Evolutionary conservation across 2,329 filamentous ascomycete genomes (phyloP), one percentile per base, ranked within the genome.

Genomic region (Plectosphaerella cucumerina): DNA sequence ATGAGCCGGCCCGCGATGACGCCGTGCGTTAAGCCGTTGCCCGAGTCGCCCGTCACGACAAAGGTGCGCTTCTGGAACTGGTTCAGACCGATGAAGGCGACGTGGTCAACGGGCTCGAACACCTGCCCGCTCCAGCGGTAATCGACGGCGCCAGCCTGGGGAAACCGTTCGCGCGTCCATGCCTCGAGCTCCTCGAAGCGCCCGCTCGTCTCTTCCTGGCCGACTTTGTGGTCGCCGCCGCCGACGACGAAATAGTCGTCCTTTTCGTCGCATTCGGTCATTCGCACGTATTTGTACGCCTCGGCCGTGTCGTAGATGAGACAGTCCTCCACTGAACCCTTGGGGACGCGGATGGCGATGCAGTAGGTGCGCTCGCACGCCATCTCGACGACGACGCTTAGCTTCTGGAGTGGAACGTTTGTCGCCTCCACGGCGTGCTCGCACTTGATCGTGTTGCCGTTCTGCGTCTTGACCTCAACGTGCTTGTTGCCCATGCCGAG

Each of bases 101-200:
- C 70, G 59, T 70, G 73, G 56, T 83, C 79, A 11, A 74, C 69
- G 0, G 78, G 77, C 53, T 83, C 78, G 56, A 76, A 74, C 42
- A 83, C 70, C 62, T 84, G 80, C 0, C 80, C 79, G 33, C 74
- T 79, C 79, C 79, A 83, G 18, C 67, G 67, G 65, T 81, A 83
- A 53, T 82, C 80, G 8, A 77, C 68, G 3, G 65, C 60, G 0
- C 71, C 71, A 1, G 73, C 73, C 45, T 74, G 66, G 0, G 78
- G 69, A 60, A 82, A 82, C 23, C 80, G 73, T 46, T 75, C 70
- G 6, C 77, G 71, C 1, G 70, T 70, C 80, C 79, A 83, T 0
- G 59, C 58, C 59, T 80, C 78, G 4, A 83, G 70, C 56, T 80
- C 74, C 2, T 66, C 63, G 52, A 77, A 80, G 6, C 75, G 72